These are phyloP conservation scores for Microcyclospora pomicola DNA, from an alignment of 2,329 filamentous ascomycete genomes.

Conservation along the genomic window DNA sequence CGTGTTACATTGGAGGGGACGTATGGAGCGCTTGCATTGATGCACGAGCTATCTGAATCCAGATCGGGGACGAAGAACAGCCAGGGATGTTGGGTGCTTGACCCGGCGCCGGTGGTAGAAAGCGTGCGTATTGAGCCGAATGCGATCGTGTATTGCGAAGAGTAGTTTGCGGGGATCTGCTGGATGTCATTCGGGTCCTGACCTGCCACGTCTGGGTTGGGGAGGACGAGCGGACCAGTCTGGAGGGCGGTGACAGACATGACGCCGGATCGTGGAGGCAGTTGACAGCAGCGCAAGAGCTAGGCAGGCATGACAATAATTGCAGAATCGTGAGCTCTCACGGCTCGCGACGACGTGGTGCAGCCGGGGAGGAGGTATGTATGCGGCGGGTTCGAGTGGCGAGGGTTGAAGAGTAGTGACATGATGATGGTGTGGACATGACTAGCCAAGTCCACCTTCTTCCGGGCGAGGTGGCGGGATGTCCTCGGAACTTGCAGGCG, in stretches of 20 bases:
- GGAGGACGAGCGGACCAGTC: slow-evolving; percentile 19
- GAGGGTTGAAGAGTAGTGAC: background rate
- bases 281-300: too few relatives aligned
- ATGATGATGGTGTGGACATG: background rate
- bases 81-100: slow-evolving; percentile 54
- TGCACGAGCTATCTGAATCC: slow-evolving; percentile 43
- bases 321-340: too few relatives aligned
- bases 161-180: slow-evolving; percentile 13
- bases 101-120: slow-evolving; percentile 50
- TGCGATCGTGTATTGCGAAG: slow-evolving; percentile 23
- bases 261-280: too few relatives aligned
- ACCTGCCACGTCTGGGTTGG: slow-evolving; percentile 10
- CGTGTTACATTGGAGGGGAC: slow-evolving; percentile 66
- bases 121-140: slow-evolving; percentile 57
- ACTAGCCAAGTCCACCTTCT: background rate
- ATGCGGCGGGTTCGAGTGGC: background rate
- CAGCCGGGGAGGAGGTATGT: background rate
- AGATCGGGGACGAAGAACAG: slow-evolving; percentile 77
- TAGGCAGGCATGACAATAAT: too few relatives aligned
- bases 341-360: too few relatives aligned
- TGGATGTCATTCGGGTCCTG: slow-evolving; percentile 4
- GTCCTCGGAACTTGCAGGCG: background rate
- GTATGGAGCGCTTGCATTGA: slow-evolving; percentile 46
- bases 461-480: background rate
- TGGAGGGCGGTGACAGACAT: slow-evolving; percentile 6